Percentiles rank a stretch among this genome's conserved stretches.
These are phyloP conservation scores for Fomitiporia mediterranea DNA, from an alignment of 1,284 basidiomycete species.

Conservation along the genomic window DNA sequence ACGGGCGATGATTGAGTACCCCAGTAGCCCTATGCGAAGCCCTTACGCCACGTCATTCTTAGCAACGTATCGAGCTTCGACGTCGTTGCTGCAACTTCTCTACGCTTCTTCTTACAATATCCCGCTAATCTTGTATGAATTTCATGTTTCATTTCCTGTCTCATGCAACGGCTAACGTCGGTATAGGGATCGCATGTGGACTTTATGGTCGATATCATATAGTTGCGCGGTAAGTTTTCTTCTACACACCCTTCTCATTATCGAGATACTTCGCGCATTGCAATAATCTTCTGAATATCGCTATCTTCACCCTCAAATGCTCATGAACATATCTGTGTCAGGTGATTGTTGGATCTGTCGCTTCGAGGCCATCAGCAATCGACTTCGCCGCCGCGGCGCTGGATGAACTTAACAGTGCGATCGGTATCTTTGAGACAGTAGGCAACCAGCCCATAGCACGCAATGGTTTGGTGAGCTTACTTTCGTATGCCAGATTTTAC, in stretches of 20 bases:
- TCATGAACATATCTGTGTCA: too few species aligned
- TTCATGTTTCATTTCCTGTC: not conserved
- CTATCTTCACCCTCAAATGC: too few species aligned
- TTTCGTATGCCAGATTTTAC: too few species aligned
- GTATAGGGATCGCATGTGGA: not conserved
- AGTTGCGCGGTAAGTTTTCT: not conserved
- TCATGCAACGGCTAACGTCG: not conserved
- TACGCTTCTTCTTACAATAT: not conserved
- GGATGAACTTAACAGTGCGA: constrained; percentile 10
- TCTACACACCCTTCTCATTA: not conserved
- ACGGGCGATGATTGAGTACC: constrained; percentile 17
- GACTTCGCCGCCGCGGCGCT: constrained; percentile 17
- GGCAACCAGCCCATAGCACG: not conserved
- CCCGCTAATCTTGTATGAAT: not conserved
- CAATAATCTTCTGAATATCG: too few species aligned
- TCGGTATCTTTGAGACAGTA: not conserved
- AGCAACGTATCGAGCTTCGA: constrained; percentile 18
- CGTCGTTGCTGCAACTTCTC: constrained; percentile 1
- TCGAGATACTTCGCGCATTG: not conserved
- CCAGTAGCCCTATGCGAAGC: constrained; percentile 19
- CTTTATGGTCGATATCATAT: not conserved
- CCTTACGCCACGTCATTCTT: constrained; percentile 21
- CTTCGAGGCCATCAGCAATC: constrained; percentile 11
- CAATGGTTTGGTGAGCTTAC: constrained; percentile 1
- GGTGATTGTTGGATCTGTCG: constrained; percentile 21